Percentiles rank a stretch among this genome's conserved stretches.
Evolutionary conservation across 768 basidiomycete species (phyloP).

Genomic region (Antrodiella citrinella): DNA sequence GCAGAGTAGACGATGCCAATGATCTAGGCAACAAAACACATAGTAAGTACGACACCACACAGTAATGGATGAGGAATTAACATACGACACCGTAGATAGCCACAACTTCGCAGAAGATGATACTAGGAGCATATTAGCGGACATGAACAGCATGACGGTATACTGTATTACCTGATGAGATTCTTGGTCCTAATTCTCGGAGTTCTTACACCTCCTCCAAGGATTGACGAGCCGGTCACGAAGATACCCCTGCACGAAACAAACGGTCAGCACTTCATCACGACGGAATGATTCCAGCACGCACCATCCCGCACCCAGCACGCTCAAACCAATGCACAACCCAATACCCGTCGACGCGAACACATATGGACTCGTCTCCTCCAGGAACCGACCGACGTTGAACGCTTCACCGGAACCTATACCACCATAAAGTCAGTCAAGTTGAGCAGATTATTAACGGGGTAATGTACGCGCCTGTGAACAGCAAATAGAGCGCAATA

Average conservation of each 20-base stretch:
- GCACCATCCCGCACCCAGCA: conserved; percentile 92
- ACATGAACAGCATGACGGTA: neutral
- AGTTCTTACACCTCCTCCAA: conserved; percentile 90
- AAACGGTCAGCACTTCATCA: neutral
- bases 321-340: conserved; percentile 88
- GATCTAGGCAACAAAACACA: conserved; percentile 41
- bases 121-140: conserved; percentile 40
- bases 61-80: conserved; percentile 9
- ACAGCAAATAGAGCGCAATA: conserved; percentile 80
- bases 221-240: conserved; percentile 91
- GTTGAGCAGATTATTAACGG: too few species aligned
- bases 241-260: conserved; percentile 81
- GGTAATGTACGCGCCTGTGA: conserved; percentile 59
- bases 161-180: conserved; percentile 68
- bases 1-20: conserved; percentile 95
- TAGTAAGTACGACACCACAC: neutral
- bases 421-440: too few species aligned
- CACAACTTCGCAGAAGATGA: conserved; percentile 99
- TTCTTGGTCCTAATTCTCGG: conserved; percentile 97
- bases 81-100: conserved; percentile 95
- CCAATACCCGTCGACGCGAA: conserved; percentile 92
- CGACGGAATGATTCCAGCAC: conserved; percentile 21
- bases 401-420: conserved; percentile 84
- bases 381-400: conserved; percentile 90
- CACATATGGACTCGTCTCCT: conserved; percentile 88